Percentiles rank a stretch among this genome's conserved stretches.
Conservation (phyloP, 345 rosid species). For the Lepidium didymum region DNA sequence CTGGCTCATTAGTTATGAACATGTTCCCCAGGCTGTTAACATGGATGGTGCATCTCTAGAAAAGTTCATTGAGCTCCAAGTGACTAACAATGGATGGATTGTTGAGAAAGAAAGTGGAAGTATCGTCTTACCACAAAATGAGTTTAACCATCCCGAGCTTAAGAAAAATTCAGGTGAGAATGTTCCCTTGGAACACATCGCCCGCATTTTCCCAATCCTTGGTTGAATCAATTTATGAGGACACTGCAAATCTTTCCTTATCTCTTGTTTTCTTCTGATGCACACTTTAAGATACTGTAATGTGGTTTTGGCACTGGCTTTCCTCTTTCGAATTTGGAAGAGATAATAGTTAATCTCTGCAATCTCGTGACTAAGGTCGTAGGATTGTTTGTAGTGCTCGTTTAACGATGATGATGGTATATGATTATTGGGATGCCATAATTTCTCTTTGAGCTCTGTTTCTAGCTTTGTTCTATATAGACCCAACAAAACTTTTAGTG, state of each 20-base stretch:
- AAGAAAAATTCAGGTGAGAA: conserved; percentile 65
- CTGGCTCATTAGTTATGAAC: conserved; percentile 4
- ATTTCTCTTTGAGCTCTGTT: neutral
- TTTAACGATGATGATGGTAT: neutral
- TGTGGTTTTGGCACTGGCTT: neutral
- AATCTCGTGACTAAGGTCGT: neutral
- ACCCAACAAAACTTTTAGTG: neutral
- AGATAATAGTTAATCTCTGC: neutral
- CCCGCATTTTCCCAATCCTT: conserved; percentile 91
- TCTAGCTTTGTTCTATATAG: neutral
- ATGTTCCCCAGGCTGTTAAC: conserved; percentile 57
- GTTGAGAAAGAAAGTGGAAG: conserved; percentile 68
- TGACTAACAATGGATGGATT: conserved; percentile 57
- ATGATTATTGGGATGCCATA: neutral
- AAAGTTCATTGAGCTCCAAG: conserved; percentile 78
- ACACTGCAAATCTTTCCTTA: neutral
- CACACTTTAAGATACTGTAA: conserved; percentile 7
- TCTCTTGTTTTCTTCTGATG: neutral
- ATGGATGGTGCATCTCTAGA: conserved; percentile 77
- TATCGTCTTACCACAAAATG: conserved; percentile 50
- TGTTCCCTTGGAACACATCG: conserved; percentile 74
- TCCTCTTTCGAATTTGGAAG: neutral
- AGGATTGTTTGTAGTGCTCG: neutral
- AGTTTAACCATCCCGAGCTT: conserved; percentile 81
- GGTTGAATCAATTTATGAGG: conserved; percentile 34